Base-by-base conservation (phyloP, 495 filamentous ascomycete genomes). In the Chaetomidium leptoderma region DNA sequence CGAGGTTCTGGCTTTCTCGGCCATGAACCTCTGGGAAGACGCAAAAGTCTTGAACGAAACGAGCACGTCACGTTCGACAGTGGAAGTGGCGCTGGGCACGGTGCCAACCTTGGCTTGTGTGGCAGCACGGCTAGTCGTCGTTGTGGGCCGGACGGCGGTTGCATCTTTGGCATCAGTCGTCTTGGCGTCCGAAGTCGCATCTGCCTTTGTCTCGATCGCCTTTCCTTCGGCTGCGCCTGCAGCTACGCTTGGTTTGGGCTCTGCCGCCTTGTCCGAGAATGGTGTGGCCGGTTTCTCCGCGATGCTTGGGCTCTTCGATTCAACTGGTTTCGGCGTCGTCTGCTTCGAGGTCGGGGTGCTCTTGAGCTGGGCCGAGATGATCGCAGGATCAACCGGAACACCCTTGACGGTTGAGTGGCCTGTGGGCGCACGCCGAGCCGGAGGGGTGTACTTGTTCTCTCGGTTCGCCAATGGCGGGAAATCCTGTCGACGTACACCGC, bases 391-490 rank as follows among this genome's bases (percentile, higher is more conserved):
- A 29, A 87, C 81, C 9, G 89, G 87, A 59, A 84, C 86, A 26
- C 88, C 85, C 60, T 82, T 77, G 45, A 89, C 86, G 50, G 84
- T 89, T 1, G 88, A 74, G 49, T 86, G 81, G 37, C 79, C 86
- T 21, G 86, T 85, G 26, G 89, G 87, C 29, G 91, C 85, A 60
- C 93, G 83, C 55, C 88, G 81, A 13, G 88, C 91, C 19, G 93
- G 93, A 9, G 92, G 91, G 0, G 87, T 96, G 66, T 97, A 98
- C 66, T 87, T 90, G 70, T 88, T 90, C 52, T 85, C 82, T 11
- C 70, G 70, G 58, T 60, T 72, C 39, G 71, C 60, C 39, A 91
- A 74, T 9, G 87, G 82, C n/a, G 86, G 83, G 65, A 89, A 89
- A 23, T 83, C 79, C 62, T 82, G 80, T 50, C 93, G 85, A 37